Base-by-base conservation (phyloP, 148 eudicot species). In the Amaranthus cruentus region DNA sequence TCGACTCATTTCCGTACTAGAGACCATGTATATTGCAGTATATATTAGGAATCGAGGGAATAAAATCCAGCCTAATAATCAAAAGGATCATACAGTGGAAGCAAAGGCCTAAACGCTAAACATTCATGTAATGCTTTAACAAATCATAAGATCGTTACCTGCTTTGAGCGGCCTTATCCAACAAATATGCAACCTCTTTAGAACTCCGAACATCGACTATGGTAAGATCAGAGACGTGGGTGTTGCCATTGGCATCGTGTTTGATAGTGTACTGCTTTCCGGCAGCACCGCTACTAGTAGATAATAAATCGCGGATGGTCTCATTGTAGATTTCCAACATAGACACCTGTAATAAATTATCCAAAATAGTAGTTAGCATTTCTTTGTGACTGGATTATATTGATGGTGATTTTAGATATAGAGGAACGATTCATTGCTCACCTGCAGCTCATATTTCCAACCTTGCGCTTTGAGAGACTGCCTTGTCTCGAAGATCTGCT, bases 371-470 rank as follows among this genome's bases (percentile, higher is more conserved):
- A 28, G n/a, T 61, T 49, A 11, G 10, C 54, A 73, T 54, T 11
- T 52, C 53, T 48, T 13, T 58, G n/a, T 51, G 66, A 14, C 42
- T n/a, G 5, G 46, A 73, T 47, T 42, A 6, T 14, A 9, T 70
- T 70, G 14, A 11, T 61, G 18, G 55, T 6, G 42, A 57, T 60
- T 12, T 69, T 8, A 51, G 50, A 44, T n/a, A 12, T 51, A 62
- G 52, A 13, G 68, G 28, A 71, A 42, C 46, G 67, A 14, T 54
- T 65, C 9, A 43, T 13, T 70, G 63, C 81, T 76, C 56, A 95
- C 99, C 97, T 95, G 99, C 82, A 95, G 79, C 46, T 95, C 99
- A 75, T 91, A 95, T 75, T 88, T 95, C 99, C 99, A 95, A 6
- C 99, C 99, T 83, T 90, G 99, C 38, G 87, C 66, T 80, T 87